A percentile compares a stretch with the other conserved stretches of the same genome.
Evolutionary conservation across 2,329 filamentous ascomycete genomes (phyloP).

Genomic region (Eutypella sp.): DNA sequence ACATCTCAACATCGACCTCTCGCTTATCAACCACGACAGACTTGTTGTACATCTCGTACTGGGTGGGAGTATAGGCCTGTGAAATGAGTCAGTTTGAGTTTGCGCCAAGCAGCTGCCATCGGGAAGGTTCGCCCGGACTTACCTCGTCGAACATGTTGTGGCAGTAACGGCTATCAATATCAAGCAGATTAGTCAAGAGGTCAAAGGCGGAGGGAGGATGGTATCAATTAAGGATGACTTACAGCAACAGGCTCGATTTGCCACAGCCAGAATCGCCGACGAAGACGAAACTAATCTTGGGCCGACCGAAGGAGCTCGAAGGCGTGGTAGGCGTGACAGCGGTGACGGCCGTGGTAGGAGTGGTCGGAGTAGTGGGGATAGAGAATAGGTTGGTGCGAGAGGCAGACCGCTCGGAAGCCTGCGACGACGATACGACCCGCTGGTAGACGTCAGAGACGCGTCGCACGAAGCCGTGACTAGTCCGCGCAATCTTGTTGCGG

Average conservation of each 20-base stretch:
- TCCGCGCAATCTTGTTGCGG: conserved; percentile 7
- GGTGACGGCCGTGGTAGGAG: conserved; percentile 13
- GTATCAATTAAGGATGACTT: conserved; percentile 4
- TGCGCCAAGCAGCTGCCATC: neutral
- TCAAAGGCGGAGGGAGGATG: neutral
- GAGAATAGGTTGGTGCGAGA: too few relatives aligned
- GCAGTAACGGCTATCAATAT: conserved; percentile 21
- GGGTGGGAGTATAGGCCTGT: conserved; percentile 17
- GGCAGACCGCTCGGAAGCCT: too few relatives aligned
- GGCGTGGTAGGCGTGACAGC: conserved; percentile 8
- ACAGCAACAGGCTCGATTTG: conserved; percentile 27
- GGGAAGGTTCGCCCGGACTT: conserved; percentile 3
- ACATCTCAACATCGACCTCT: conserved; percentile 24
- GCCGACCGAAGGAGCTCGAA: too few relatives aligned
- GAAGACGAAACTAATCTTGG: conserved; percentile 25
- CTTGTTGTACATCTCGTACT: conserved; percentile 26
- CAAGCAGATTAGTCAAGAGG: neutral
- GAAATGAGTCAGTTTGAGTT: neutral
- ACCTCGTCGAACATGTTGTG: conserved; percentile 18
- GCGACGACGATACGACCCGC: conserved; percentile 3
- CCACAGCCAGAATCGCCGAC: conserved; percentile 25
- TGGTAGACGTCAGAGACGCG: conserved; percentile 16
- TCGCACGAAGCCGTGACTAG: conserved; percentile 12
- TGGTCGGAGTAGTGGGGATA: too few relatives aligned
- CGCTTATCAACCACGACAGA: conserved; percentile 16